Conservation (phyloP, 2,329 filamentous ascomycete genomes). For the Fonsecaea pugnacius region DNA sequence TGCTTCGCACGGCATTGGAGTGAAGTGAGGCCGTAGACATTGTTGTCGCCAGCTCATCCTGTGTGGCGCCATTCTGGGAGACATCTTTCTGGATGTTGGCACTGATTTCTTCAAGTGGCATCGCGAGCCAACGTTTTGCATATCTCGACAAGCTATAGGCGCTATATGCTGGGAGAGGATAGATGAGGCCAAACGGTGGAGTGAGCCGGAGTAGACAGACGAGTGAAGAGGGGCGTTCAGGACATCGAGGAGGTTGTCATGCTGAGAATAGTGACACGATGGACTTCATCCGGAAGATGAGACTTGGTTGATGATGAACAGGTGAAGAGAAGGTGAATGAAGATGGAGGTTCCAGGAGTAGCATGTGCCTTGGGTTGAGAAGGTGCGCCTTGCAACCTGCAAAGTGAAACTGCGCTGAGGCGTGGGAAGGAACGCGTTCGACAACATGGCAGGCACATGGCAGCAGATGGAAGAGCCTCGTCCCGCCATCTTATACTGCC, state of each 20-base stretch:
- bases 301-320: background rate
- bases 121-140: constrained; percentile 19
- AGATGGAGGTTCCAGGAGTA: background rate
- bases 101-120: constrained; percentile 35
- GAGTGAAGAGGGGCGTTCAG: background rate
- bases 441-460: background rate
- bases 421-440: background rate
- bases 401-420: background rate
- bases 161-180: background rate
- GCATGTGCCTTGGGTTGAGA: background rate
- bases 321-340: background rate
- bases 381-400: background rate
- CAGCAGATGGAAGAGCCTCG: background rate
- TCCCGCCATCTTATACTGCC: background rate
- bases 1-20: constrained; percentile 63
- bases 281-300: background rate
- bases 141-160: constrained; percentile 1
- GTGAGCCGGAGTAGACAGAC: background rate
- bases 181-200: background rate
- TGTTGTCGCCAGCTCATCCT: constrained; percentile 7
- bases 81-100: constrained; percentile 30
- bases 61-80: constrained; percentile 18
- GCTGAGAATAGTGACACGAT: background rate
- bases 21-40: constrained; percentile 24
- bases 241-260: background rate